Evolutionary conservation across 140 eudicot genomes (phyloP), one percentile per base, ranked within the genome.

Genomic region (Erigeron philadelphicus): DNA sequence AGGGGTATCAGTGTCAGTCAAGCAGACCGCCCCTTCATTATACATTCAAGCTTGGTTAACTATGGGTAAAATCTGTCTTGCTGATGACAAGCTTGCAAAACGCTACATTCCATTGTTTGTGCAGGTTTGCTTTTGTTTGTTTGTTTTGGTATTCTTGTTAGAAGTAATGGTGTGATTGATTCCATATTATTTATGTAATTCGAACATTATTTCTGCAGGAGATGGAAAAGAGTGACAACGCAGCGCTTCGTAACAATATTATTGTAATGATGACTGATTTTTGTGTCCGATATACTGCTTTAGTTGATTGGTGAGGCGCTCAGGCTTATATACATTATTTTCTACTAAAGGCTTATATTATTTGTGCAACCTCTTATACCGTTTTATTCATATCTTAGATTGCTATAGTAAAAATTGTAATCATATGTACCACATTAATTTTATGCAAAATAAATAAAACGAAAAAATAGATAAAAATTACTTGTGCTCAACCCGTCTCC

Each of bases 231-330:
- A 85, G 97, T 56, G 85, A 83, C 71, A 78, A 52, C 71, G 95
- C 97, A 15, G 90, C 96, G 23, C 87, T 89, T 46, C 95, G 91
- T 75, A 94, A 94, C 74, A 83, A 85, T 69, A 89, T 94, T 11
- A 84, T 94, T 50, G 95, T 87, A 50, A 80, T 79, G 86, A 85
- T 94, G 96, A 81, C 99, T 11, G 97, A 94, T 87, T 87, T 87
- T 67, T 94, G 97, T 76, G 95, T 94, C 21, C 86, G 91, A 18
- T 87, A 94, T 79, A 94, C 97, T 62, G 95, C 99, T 66, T 75
- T 94, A 71, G 95, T 94, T 70, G 99, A 94, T 70, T 87, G 99
- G 99, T 94, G 74, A 84, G 87, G 61, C 49, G 97, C 95, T 94
- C 74, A 84, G 87, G 61, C 49, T 66, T 54, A 10, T 50, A 42